These are phyloP conservation scores for Cercospora sesami DNA, from an alignment of 2,329 filamentous ascomycete genomes.

Conservation along the genomic window DNA sequence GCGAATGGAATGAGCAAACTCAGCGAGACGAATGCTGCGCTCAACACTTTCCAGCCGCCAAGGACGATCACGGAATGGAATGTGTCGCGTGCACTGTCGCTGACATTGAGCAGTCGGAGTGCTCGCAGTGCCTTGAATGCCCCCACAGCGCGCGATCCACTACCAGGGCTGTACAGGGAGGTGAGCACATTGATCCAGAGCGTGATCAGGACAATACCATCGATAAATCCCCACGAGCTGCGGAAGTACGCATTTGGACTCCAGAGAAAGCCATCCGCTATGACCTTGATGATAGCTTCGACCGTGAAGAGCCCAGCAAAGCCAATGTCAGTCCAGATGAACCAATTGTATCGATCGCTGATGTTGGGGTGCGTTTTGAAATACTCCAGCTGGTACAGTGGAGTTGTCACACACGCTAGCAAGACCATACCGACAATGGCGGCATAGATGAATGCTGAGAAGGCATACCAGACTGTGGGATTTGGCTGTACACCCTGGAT, in stretches of 20 bases:
- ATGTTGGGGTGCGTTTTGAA: conserved; percentile 48
- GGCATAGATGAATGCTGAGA: conserved; percentile 90
- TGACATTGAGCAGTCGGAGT: conserved; percentile 87
- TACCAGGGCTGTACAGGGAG: conserved; percentile 75
- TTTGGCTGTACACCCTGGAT: conserved; percentile 89
- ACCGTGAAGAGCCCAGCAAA: conserved; percentile 84
- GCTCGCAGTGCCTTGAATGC: conserved; percentile 97
- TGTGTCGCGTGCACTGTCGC: conserved; percentile 90
- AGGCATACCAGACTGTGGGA: conserved; percentile 85
- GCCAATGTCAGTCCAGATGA: conserved; percentile 87
- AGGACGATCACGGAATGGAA: conserved; percentile 96
- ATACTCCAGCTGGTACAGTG: conserved; percentile 88
- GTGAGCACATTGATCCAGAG: conserved; percentile 94
- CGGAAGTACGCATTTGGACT: conserved; percentile 97
- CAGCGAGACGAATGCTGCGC: conserved; percentile 88
- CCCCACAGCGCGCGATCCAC: conserved; percentile 84
- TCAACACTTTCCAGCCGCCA: conserved; percentile 90
- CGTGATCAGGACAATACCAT: conserved; percentile 85
- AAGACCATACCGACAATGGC: conserved; percentile 98
- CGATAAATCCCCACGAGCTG: conserved; percentile 95
- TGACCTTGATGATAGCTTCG: conserved; percentile 86
- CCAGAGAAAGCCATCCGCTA: conserved; percentile 94
- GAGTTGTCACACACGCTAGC: conserved; percentile 89
- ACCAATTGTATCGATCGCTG: conserved; percentile 74
- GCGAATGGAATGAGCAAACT: conserved; percentile 95